phyloP scores from a whole-genome alignment of 495 filamentous ascomycete genomes.

The Annulohypoxylon moriforme region DNA sequence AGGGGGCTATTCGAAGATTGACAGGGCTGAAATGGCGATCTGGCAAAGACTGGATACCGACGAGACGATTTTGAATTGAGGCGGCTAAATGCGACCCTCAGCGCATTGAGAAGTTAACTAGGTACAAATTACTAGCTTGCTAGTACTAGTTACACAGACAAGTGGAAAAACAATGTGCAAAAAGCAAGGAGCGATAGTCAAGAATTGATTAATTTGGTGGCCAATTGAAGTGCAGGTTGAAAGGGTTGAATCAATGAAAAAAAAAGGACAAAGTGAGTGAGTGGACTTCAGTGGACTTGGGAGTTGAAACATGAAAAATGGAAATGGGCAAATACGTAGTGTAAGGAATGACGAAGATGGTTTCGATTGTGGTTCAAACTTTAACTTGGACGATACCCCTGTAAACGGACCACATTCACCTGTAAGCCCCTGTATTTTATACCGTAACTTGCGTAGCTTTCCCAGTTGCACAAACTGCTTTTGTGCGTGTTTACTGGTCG shows the following conservation, averaged over 20 bases:
- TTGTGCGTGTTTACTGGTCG: neutral
- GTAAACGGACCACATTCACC: neutral
- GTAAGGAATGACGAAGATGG: slow-evolving; percentile 42
- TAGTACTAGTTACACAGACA: slow-evolving; percentile 4
- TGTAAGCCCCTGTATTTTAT: neutral
- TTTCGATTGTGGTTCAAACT: slow-evolving; percentile 35
- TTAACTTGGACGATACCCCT: slow-evolving; percentile 22
- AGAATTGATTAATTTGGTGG: neutral
- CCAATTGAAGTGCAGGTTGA: neutral
- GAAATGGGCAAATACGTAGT: slow-evolving; percentile 1
- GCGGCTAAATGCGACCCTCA: slow-evolving; percentile 45
- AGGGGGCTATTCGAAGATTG: slow-evolving; percentile 18
- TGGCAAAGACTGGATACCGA: slow-evolving; percentile 36
- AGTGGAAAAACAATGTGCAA: slow-evolving; percentile 11
- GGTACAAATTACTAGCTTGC: neutral
- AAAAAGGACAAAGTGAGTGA: slow-evolving; percentile 1
- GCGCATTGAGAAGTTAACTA: slow-evolving; percentile 18
- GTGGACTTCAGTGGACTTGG: neutral
- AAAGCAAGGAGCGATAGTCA: slow-evolving; percentile 6
- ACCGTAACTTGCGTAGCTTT: neutral
- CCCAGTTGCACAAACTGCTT: slow-evolving; percentile 1
- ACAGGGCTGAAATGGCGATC: slow-evolving; percentile 37
- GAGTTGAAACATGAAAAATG: slow-evolving; percentile 31
- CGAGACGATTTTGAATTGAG: slow-evolving; percentile 26
- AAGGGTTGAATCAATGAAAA: slow-evolving; percentile 8